Base-by-base conservation (phyloP, 768 basidiomycete species). In the Albatrellus ellisii region DNA sequence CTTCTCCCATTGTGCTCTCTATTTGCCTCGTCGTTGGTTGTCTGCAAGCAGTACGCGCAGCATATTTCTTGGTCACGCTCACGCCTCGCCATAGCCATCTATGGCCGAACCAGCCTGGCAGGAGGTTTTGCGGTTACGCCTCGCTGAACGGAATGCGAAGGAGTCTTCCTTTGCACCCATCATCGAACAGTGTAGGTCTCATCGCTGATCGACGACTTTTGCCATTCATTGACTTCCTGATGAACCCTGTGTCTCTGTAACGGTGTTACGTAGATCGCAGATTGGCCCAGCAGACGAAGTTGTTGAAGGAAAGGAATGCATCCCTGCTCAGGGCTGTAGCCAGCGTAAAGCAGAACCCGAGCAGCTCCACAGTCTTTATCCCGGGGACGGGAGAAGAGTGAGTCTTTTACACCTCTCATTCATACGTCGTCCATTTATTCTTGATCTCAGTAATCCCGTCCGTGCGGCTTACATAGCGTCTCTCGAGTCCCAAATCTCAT, bases 401-500 rank as follows among this genome's bases (percentile, higher is more conserved):
- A 50, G 81, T 61, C 31, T 25, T 22, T n/a, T 39, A 48, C n/a
- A 4, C 12, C n/a, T 18, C 14, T 22, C 36, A 35, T 41, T 25
- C 25, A 7, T 27, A 20, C 37, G 7, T n/a, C 26, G 15, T 26
- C 29, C 37, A 44, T 48, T 4, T 42, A 10, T 28, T 36, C 27
- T 17, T 24, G 31, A 14, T 22, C 39, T 43, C 52, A 89, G 84
- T 49, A 85, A 89, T 57, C 80, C 88, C 20, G 82, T 92, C 31
- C 77, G 81, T 32, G 75, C 81, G 27, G 90, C 90, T 12, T 89
- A 94, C 60, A 77, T 92, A 59, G 67, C 79, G 1, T 95, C 94
- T 15, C 77, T 98, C 36, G 92, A 98, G 60, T 80, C 84, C 4
- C 91, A 97, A 56, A 85, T 98, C 59, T 88, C 89, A 2, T 79